Evolutionary conservation across 306 rosid species (phyloP).

Genomic region (Cucumis hystrix): DNA sequence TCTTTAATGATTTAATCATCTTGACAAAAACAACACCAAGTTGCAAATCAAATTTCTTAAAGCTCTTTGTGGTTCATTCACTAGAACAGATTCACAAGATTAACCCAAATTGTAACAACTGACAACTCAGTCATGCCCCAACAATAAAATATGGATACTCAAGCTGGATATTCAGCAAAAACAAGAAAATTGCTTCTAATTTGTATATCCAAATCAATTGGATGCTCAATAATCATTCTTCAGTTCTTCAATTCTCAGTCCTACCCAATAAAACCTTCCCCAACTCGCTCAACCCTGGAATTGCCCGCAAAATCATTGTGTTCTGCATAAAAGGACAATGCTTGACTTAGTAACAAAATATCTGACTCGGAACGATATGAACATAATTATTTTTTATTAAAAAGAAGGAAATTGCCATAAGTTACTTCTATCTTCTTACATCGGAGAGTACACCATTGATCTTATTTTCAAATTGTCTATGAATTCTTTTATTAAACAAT

Average conservation of each 20-base stretch:
- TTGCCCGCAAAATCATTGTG: constrained; percentile 77
- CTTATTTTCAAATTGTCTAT: background rate
- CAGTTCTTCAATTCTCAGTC: background rate
- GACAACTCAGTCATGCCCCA: background rate
- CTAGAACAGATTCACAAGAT: background rate
- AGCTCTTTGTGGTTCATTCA: background rate
- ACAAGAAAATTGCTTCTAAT: background rate
- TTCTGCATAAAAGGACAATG: constrained; percentile 34
- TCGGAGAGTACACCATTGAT: background rate
- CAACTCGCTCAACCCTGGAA: constrained; percentile 73
- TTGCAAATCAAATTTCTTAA: background rate
- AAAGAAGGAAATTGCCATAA: background rate
- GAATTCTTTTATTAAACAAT: background rate
- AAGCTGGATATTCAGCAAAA: background rate
- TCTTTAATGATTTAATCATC: background rate
- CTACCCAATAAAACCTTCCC: constrained; percentile 74
- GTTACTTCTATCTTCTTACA: background rate
- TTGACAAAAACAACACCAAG: background rate
- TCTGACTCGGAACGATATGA: background rate
- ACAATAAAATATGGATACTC: background rate
- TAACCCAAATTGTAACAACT: background rate
- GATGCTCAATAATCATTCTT: background rate
- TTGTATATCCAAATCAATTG: background rate
- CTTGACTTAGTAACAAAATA: background rate
- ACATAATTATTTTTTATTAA: too few species aligned